A percentile compares a stretch with the other conserved stretches of the same genome.
Evolutionary conservation across 345 rosid genomes (phyloP).

Genomic region (Boechera retrofracta): DNA sequence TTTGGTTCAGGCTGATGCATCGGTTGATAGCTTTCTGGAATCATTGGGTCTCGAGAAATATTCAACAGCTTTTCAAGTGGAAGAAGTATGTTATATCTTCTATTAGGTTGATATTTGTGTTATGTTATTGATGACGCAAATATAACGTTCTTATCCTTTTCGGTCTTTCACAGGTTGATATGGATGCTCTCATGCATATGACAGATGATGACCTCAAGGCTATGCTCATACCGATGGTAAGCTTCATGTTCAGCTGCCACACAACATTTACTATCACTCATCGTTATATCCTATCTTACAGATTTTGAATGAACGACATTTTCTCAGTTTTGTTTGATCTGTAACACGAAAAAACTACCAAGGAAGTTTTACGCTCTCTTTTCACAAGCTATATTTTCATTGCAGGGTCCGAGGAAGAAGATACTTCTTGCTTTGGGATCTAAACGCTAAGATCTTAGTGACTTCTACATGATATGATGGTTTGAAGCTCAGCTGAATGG

Average conservation of each 20-base stretch:
- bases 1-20: slow-evolving; percentile 67
- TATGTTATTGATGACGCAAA: slow-evolving; percentile 1
- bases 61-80: slow-evolving; percentile 87
- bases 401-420: slow-evolving; percentile 98
- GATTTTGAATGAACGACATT: slow-evolving; percentile 19
- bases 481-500: slow-evolving; percentile 25
- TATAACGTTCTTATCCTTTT: slow-evolving; percentile 9
- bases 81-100: slow-evolving; percentile 66
- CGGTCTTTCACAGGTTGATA: slow-evolving; percentile 73
- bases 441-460: slow-evolving; percentile 51
- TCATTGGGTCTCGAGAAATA: slow-evolving; percentile 93
- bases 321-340: slow-evolving; percentile 8
- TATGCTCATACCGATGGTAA: slow-evolving; percentile 96
- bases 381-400: slow-evolving; percentile 33
- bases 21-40: slow-evolving; percentile 78
- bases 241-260: slow-evolving; percentile 21
- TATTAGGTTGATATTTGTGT: not conserved
- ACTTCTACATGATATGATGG: slow-evolving; percentile 3
- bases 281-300: not conserved
- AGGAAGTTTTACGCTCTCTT: slow-evolving; percentile 1
- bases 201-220: slow-evolving; percentile 94
- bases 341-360: not conserved
- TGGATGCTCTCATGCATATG: slow-evolving; percentile 96
- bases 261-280: not conserved
- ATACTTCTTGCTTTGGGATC: slow-evolving; percentile 84